Evolutionary conservation across 2,329 filamentous ascomycete species (phyloP).

Genomic region (Apiospora arundinis): DNA sequence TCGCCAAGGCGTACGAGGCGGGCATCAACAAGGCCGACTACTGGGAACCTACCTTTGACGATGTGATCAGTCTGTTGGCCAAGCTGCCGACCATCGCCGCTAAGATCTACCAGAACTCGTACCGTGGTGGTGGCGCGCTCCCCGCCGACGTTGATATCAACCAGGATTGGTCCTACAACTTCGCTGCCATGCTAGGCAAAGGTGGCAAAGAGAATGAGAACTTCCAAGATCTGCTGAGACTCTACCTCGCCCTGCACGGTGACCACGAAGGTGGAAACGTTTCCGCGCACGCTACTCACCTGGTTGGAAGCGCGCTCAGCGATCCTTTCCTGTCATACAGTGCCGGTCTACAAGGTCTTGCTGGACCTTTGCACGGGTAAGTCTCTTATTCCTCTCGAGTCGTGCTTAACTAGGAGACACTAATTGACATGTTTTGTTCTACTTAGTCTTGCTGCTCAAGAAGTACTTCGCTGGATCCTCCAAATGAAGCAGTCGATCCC

Average conservation of each 20-base stretch:
- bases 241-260: slow-evolving; percentile 95
- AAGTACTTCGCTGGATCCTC: slow-evolving; percentile 95
- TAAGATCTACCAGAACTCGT: slow-evolving; percentile 95
- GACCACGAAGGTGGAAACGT: slow-evolving; percentile 99
- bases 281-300: slow-evolving; percentile 91
- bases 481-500: slow-evolving; percentile 94
- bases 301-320: slow-evolving; percentile 92
- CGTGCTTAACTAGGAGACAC: slow-evolving; percentile 6
- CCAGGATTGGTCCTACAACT: slow-evolving; percentile 99
- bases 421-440: slow-evolving; percentile 22
- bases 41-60: slow-evolving; percentile 98
- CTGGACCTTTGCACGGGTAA: slow-evolving; percentile 86
- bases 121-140: slow-evolving; percentile 76
- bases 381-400: slow-evolving; percentile 29
- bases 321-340: slow-evolving; percentile 97
- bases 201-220: slow-evolving; percentile 85
- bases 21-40: slow-evolving; percentile 95
- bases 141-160: slow-evolving; percentile 78
- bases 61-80: slow-evolving; percentile 89
- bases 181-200: slow-evolving; percentile 94
- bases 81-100: slow-evolving; percentile 97
- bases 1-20: slow-evolving; percentile 90
- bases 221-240: slow-evolving; percentile 91
- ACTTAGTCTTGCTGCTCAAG: slow-evolving; percentile 84
- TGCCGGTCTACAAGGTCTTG: slow-evolving; percentile 92